phyloP scores from a whole-genome alignment of 2,329 filamentous ascomycete species.

The Penicillium sumatraense region DNA sequence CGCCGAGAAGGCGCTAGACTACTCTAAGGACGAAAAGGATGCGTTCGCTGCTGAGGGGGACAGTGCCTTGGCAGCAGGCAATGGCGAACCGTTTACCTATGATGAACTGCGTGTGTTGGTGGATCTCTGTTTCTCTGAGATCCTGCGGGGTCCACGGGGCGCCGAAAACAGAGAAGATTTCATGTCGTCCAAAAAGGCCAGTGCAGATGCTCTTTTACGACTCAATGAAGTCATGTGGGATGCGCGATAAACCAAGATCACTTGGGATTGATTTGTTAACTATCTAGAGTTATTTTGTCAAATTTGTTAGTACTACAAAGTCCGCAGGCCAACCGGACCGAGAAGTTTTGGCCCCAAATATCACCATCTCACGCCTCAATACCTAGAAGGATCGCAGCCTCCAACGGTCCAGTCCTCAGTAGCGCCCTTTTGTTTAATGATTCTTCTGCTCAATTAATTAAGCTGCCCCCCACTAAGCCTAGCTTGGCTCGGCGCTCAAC shows the following conservation, averaged over 20 bases:
- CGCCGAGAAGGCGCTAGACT: slow-evolving; percentile 48
- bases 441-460: slow-evolving; percentile 11
- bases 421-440: background rate
- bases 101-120: slow-evolving; percentile 51
- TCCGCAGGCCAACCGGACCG: background rate
- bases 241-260: slow-evolving; percentile 33
- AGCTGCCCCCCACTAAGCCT: slow-evolving; percentile 21
- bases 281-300: too few relatives aligned
- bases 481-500: slow-evolving; percentile 5
- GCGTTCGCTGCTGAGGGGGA: slow-evolving; percentile 41
- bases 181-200: slow-evolving; percentile 51
- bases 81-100: slow-evolving; percentile 50
- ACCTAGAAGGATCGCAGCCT: background rate
- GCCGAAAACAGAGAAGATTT: slow-evolving; percentile 51
- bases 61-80: slow-evolving; percentile 40
- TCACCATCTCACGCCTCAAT: background rate
- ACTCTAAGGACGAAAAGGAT: slow-evolving; percentile 51
- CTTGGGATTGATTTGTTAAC: too few relatives aligned
- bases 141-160: slow-evolving; percentile 45
- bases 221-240: slow-evolving; percentile 56
- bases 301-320: background rate
- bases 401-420: background rate
- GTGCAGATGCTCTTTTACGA: slow-evolving; percentile 48
- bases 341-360: background rate
- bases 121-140: slow-evolving; percentile 52